Percentiles rank a stretch among this genome's conserved stretches.
Conservation (phyloP, 2,329 filamentous ascomycete genomes). For the Xylaria sp. region DNA sequence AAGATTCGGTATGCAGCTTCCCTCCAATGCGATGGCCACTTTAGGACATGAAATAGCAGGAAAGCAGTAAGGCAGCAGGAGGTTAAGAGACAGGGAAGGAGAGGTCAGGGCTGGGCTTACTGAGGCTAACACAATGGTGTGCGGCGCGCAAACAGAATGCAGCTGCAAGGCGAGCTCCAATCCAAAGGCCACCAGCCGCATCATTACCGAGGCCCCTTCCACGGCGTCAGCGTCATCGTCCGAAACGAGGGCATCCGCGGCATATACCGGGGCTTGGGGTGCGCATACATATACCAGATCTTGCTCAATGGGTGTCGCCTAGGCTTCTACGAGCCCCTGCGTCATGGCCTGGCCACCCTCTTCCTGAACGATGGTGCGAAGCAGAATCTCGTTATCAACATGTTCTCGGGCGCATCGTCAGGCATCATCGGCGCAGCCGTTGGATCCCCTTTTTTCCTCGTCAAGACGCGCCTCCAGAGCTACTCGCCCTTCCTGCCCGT, state of each 20-base stretch:
- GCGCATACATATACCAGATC: conserved; percentile 96
- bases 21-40: neutral
- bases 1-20: conserved; percentile 82
- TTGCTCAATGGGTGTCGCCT: conserved; percentile 95
- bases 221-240: conserved; percentile 90
- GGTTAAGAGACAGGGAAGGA: neutral
- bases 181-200: conserved; percentile 84
- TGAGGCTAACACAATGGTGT: conserved; percentile 32
- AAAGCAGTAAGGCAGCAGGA: neutral
- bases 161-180: conserved; percentile 95
- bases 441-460: conserved; percentile 95
- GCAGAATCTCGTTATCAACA: conserved; percentile 90
- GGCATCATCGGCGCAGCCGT: conserved; percentile 92
- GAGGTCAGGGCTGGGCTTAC: conserved; percentile 5
- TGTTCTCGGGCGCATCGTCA: conserved; percentile 89
- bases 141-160: conserved; percentile 70
- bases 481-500: conserved; percentile 93
- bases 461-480: conserved; percentile 95
- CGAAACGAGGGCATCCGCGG: conserved; percentile 88
- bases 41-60: neutral
- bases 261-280: conserved; percentile 88
- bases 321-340: conserved; percentile 97
- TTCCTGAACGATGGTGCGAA: conserved; percentile 77
- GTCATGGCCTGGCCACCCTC: conserved; percentile 73
- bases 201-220: conserved; percentile 90